Evolutionary conservation across 345 rosid genomes (phyloP), one percentile per base, ranked within the genome.

Genomic region (Eutrema yunnanense): DNA sequence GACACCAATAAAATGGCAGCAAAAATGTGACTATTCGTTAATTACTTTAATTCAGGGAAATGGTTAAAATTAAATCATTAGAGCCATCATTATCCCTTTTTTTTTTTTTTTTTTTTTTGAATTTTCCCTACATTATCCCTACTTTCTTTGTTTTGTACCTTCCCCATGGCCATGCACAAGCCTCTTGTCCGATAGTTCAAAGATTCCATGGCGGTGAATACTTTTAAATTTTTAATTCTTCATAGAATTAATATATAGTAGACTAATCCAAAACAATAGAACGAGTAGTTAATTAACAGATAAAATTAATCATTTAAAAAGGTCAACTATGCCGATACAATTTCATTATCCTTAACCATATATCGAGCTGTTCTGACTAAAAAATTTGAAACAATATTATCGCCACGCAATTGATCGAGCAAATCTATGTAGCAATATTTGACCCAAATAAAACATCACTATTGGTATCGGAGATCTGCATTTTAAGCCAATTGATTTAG

Each of bases 171-270:
- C 77, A 72, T 72, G 55, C 55, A 51, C 53, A 43, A n/a, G 4
- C 33, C 53, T 34, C 43, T 72, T n/a, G 57, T 12, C 57, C 65
- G 3, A 65, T 37, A 3, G 40, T 55, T 64, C 32, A 73, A 57
- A 48, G 29, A 48, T 48, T 65, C 66, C 59, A 48, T 67, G 73
- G 55, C 78, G 73, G 78, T 74, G 73, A 74, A 50, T 74, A 67
- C 13, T 57, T 66, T 55, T 1, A 2, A 11, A 1, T 3, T 32
- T 33, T 41, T 9, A 12, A 41, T 16, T 32, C 34, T 52, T 55
- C 60, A 49, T 33, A 4, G 8, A 22, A 61, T 61, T 30, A 27
- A 14, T 60, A 29, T 16, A 16, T 16, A 16, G n/a, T 50, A 19
- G 33, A 34, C 6, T 12, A 62, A 62, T 72, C 58, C 41, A 56